These are phyloP conservation scores for Sporothrix schenckii DNA, from an alignment of 2,329 filamentous ascomycete genomes.

Conservation along the genomic window DNA sequence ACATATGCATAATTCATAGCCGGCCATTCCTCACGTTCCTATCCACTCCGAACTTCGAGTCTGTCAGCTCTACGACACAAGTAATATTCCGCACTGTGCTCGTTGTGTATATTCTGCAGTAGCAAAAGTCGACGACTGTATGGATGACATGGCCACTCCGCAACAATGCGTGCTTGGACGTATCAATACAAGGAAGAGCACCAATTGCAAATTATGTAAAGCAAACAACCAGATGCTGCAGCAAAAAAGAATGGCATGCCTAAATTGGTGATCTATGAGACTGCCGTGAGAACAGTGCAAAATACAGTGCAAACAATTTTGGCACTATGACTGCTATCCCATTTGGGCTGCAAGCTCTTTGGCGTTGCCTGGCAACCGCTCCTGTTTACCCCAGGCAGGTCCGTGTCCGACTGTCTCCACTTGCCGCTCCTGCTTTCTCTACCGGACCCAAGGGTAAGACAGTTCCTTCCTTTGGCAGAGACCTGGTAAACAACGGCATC, in stretches of 20 bases:
- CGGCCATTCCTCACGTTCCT: no score
- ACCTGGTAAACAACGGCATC: slow-evolving; percentile 2
- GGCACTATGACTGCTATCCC: background rate
- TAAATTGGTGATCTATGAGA: background rate
- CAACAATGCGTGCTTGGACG: background rate
- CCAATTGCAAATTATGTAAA: background rate
- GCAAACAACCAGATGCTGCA: background rate
- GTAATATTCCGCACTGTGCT: no score
- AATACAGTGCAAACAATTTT: background rate
- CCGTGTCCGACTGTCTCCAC: slow-evolving; percentile 31
- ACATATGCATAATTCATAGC: background rate
- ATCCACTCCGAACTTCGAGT: no score
- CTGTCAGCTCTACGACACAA: no score
- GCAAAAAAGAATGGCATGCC: background rate
- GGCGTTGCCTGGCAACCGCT: slow-evolving; percentile 32
- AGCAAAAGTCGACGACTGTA: background rate
- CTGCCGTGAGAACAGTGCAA: background rate
- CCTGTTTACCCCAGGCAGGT: slow-evolving; percentile 30
- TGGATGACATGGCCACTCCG: no score
- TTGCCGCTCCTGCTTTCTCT: slow-evolving; percentile 30
- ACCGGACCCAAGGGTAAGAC: slow-evolving; percentile 19
- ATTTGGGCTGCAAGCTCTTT: slow-evolving; percentile 18
- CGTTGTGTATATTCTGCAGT: background rate
- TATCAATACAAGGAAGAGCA: background rate
- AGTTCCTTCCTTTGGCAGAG: slow-evolving; percentile 17